Base-by-base conservation (phyloP, 2,329 filamentous ascomycete genomes). In the Orbilia brochopaga region DNA sequence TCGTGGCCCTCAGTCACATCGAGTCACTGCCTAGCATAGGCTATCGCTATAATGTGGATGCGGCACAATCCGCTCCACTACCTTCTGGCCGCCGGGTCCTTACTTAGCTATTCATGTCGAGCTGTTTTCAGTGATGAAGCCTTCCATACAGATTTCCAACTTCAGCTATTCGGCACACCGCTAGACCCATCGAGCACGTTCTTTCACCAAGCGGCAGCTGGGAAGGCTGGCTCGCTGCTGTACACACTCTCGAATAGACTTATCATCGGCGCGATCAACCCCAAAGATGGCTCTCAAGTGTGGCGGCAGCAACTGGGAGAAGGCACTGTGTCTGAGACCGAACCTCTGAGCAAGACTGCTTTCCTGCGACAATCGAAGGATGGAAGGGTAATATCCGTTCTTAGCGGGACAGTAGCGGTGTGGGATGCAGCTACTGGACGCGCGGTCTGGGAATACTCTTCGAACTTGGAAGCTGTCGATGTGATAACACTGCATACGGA, bases 81-180 rank as follows among this genome's bases (percentile, higher is more conserved):
- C 19, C 57, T 76, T 59, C 57, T 70, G 35, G 55, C 69, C 54
- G 66, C 75, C 2, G 78, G 82, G 61, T 76, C 80, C 63, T 76
- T 79, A 40, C 79, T 87, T 77, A 81, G 82, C 75, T 79, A 83
- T 76, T 77, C 83, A 78, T 82, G 85, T 57, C 79, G 81, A 77
- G 90, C 92, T 75, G 87, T 97, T 70, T 96, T 92, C 82, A 84
- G 86, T 76, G 94, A 99, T 78, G 93, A 99, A 80, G 92, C 95
- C 75, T 92, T 88, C 82, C 85, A 91, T 77, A 86, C 95, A 79
- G 94, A 99, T 81, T 97, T 92, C 82, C 93, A 97, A 81, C 88
- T 96, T 82, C 87, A 90, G 75, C 87, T 97, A 54, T 83, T 99
- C 77, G 94, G 94, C 77, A 81, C 90, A 40, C 69, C 75, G 21